These are phyloP conservation scores for Penstemon davidsonii DNA, from an alignment of 257 asterid species.

Conservation along the genomic window DNA sequence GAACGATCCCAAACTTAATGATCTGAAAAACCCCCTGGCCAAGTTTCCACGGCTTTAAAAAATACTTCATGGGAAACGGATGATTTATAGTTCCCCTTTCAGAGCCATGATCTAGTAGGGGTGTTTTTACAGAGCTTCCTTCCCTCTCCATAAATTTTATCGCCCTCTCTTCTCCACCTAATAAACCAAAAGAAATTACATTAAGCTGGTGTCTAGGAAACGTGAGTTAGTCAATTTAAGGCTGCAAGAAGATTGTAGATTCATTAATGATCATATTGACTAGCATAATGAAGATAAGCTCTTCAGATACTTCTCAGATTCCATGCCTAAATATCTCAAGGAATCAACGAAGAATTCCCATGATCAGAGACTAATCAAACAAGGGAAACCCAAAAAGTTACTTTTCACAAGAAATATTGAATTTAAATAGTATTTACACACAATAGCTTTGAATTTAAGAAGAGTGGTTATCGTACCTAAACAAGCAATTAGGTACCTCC, in stretches of 20 bases:
- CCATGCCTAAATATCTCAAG: not conserved
- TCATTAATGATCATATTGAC: conserved; percentile 14
- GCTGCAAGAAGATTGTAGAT: conserved; percentile 21
- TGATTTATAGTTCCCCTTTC: conserved; percentile 85
- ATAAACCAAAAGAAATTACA: conserved; percentile 31
- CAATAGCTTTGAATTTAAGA: conserved; percentile 21
- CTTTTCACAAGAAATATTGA: not conserved
- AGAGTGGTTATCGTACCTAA: conserved; percentile 60
- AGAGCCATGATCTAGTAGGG: conserved; percentile 73
- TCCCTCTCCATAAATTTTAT: conserved; percentile 88
- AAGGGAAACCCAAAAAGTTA: not conserved
- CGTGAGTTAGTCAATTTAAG: conserved; percentile 14
- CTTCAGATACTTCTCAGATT: conserved; percentile 14
- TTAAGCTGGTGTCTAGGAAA: conserved; percentile 8
- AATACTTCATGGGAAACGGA: conserved; percentile 77
- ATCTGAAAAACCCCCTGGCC: conserved; percentile 91
- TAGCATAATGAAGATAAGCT: conserved; percentile 20
- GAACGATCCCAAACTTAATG: conserved; percentile 94
- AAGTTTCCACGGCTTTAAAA: conserved; percentile 91
- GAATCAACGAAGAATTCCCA: conserved; percentile 9
- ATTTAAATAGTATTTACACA: conserved; percentile 4
- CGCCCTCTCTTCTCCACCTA: conserved; percentile 92
- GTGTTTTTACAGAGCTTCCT: conserved; percentile 71
- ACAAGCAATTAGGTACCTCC: conserved; percentile 94
- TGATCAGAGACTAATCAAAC: conserved; percentile 10